These are phyloP conservation scores for Crotalaria pallida DNA, from an alignment of 306 rosid species.

Conservation along the genomic window DNA sequence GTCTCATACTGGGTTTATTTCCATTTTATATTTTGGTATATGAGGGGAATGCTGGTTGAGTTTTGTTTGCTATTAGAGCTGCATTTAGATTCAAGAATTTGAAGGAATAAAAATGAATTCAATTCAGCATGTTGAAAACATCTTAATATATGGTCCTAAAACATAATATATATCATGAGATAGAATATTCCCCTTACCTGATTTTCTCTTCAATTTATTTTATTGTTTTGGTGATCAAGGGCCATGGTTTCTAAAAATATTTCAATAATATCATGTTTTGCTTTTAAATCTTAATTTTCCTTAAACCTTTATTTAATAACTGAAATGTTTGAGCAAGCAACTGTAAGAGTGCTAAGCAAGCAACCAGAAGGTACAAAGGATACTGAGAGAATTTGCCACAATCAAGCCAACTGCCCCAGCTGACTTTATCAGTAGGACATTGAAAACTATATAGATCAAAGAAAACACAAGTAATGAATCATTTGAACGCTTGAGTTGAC, in stretches of 20 bases:
- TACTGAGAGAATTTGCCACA: conserved; percentile 84
- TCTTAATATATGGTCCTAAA: not conserved
- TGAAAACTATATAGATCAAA: conserved; percentile 65
- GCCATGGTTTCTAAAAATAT: not conserved
- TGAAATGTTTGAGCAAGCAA: not conserved
- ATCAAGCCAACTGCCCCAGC: conserved; percentile 91
- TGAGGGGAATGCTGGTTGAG: not conserved
- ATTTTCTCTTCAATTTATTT: not conserved
- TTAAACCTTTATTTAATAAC: not conserved
- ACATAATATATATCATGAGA: not conserved
- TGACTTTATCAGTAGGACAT: conserved; percentile 54
- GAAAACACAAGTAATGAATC: conserved; percentile 70
- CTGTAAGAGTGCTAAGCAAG: not conserved
- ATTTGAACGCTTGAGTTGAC: conserved; percentile 77
- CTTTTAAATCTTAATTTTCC: not conserved
- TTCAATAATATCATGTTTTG: not conserved
- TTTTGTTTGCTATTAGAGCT: not conserved
- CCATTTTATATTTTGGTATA: not conserved
- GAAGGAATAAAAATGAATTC: not conserved
- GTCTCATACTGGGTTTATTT: not conserved
- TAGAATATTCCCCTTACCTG: not conserved
- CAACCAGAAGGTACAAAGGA: conserved; percentile 44
- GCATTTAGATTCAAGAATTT: not conserved
- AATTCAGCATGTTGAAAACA: not conserved
- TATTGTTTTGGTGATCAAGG: not conserved